Conservation (phyloP, 805 yeast species). For the Schwanniomyces yamadae region DNA sequence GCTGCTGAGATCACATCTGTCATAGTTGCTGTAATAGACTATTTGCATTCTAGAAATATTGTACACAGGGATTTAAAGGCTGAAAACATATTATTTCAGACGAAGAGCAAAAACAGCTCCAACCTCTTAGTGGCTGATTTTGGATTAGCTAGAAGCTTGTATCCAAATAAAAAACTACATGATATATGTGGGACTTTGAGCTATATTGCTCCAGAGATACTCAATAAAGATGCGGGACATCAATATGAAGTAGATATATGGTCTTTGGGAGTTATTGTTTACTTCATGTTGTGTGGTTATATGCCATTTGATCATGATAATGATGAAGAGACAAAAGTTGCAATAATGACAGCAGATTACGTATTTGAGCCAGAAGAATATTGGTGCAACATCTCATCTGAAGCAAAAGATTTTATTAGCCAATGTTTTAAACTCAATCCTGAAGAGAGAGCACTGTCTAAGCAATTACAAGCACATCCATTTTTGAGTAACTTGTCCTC, state of each 20-base stretch:
- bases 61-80: constrained; percentile 76
- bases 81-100: constrained; percentile 58
- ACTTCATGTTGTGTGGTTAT: constrained; percentile 70
- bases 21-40: constrained; percentile 53
- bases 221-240: constrained; percentile 53
- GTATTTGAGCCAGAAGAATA: constrained; percentile 60
- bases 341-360: constrained; percentile 58
- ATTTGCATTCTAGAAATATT: constrained; percentile 56
- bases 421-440: constrained; percentile 52
- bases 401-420: constrained; percentile 59
- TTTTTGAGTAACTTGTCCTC: constrained; percentile 16
- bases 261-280: constrained; percentile 74
- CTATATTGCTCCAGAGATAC: constrained; percentile 71
- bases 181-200: constrained; percentile 69
- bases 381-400: constrained; percentile 49
- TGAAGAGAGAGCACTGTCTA: constrained; percentile 45
- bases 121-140: constrained; percentile 58
- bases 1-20: constrained; percentile 50
- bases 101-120: constrained; percentile 28
- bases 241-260: constrained; percentile 65
- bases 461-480: constrained; percentile 45
- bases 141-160: constrained; percentile 58
- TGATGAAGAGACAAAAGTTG: constrained; percentile 63
- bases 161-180: constrained; percentile 29
- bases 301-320: constrained; percentile 77